phyloP scores from a whole-genome alignment of 1,284 basidiomycete genomes.

The Sporisorium exsertum region DNA sequence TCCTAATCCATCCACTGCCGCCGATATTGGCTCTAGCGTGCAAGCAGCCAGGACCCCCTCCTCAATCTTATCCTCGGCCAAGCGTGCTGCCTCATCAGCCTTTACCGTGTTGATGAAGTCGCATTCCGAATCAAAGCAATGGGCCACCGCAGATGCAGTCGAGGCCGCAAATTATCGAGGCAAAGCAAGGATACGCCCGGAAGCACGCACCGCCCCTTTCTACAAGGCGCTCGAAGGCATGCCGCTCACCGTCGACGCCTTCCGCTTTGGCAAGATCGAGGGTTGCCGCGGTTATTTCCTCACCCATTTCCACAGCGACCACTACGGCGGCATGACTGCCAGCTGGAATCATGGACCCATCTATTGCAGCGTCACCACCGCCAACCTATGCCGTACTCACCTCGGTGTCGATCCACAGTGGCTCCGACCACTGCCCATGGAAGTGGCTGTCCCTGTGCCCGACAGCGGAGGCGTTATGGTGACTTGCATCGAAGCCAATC shows the following conservation, averaged over 20 bases:
- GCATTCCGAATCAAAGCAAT: constrained; percentile 59
- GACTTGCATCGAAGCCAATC: constrained; percentile 96
- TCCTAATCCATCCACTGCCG: background rate
- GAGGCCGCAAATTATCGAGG: constrained; percentile 54
- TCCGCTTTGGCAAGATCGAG: constrained; percentile 90
- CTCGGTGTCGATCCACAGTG: constrained; percentile 86
- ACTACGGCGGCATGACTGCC: constrained; percentile 70
- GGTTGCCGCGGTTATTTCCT: constrained; percentile 88
- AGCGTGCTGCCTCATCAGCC: constrained; percentile 44
- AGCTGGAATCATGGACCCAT: constrained; percentile 91
- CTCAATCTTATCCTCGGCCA: constrained; percentile 23
- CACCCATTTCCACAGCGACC: constrained; percentile 73
- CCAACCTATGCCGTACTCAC: constrained; percentile 89
- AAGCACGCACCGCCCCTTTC: constrained; percentile 56
- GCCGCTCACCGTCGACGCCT: constrained; percentile 96
- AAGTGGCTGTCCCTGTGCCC: constrained; percentile 80
- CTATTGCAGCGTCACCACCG: constrained; percentile 88
- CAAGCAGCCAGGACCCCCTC: constrained; percentile 12
- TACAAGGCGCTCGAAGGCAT: constrained; percentile 84
- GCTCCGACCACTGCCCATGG: constrained; percentile 86
- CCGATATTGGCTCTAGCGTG: background rate
- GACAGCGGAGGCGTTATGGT: constrained; percentile 87
- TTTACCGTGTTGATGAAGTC: constrained; percentile 61
- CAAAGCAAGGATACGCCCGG: constrained; percentile 29
- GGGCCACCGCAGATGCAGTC: constrained; percentile 58